A percentile compares a stretch with the other conserved stretches of the same genome.
Conservation (phyloP, 129 eudicot species). For the sunflower (Helianthus annuus) region DNA sequence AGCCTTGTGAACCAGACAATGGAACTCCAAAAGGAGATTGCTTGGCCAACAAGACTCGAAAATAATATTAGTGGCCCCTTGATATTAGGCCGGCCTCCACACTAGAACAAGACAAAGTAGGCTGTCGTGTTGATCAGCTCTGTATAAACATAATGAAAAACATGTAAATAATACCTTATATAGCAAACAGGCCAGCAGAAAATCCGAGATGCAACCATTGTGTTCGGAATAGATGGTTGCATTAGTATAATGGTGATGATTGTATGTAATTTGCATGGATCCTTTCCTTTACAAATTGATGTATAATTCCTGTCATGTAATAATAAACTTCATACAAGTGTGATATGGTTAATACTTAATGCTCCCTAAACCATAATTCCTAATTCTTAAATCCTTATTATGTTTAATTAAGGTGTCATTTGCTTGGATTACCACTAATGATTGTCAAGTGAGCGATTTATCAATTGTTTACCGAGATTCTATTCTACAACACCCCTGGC, state of each 20-base stretch:
- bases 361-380: not conserved
- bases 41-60: too few species aligned
- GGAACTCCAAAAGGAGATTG: too few species aligned
- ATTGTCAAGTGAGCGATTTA: not conserved
- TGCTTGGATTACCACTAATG: not conserved
- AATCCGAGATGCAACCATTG: too few species aligned
- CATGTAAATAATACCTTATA: too few species aligned
- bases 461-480: not conserved
- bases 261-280: conserved; percentile 1
- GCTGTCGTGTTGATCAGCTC: too few species aligned
- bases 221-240: too few species aligned
- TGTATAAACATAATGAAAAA: too few species aligned
- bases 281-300: not conserved
- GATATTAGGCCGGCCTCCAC: too few species aligned
- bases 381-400: not conserved
- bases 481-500: not conserved
- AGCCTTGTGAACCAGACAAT: too few species aligned
- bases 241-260: not conserved
- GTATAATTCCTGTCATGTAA: not conserved
- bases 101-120: too few species aligned
- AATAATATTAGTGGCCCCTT: too few species aligned
- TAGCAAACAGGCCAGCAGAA: too few species aligned
- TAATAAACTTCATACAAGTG: not conserved
- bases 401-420: not conserved
- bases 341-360: not conserved